A percentile compares a stretch with the other conserved stretches of the same genome.
Conservation (phyloP, 2,329 filamentous ascomycete genomes). For the Beauveria varroae region DNA sequence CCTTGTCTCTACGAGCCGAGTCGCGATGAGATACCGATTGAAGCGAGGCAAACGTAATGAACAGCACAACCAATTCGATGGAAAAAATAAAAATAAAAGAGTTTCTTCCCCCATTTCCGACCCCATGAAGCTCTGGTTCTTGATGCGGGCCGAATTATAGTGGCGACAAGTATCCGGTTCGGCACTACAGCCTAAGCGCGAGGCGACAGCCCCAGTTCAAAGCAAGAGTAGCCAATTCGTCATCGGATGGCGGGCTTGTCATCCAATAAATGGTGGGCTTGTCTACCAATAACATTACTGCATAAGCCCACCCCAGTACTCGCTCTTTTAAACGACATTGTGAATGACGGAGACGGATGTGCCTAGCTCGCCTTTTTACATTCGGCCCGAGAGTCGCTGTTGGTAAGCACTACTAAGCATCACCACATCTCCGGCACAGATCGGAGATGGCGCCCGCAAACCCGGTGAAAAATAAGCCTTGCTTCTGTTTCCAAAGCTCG, state of each 20-base stretch:
- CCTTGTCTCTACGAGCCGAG: too few relatives aligned
- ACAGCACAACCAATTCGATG: too few relatives aligned
- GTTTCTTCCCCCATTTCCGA: not conserved
- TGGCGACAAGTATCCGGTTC: not conserved
- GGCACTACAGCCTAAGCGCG: conserved; percentile 5
- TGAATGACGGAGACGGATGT: not conserved
- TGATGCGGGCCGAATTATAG: conserved; percentile 5
- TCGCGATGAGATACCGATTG: not conserved
- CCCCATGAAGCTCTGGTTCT: not conserved
- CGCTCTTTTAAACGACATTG: not conserved
- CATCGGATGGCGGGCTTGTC: not conserved
- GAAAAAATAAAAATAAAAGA: not conserved
- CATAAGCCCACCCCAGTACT: not conserved
- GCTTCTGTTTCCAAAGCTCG: not conserved
- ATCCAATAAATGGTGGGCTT: not conserved
- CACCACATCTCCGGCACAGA: not conserved
- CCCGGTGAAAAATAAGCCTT: not conserved
- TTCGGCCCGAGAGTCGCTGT: not conserved
- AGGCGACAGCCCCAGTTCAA: not conserved
- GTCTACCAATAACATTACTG: not conserved
- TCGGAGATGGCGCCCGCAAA: not conserved
- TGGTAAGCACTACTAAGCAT: not conserved
- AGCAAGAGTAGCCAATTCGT: not conserved
- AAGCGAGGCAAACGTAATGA: not conserved
- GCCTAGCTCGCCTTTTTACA: not conserved